These are phyloP conservation scores for Entophlyctis helioformis DNA, from an alignment of 192 early-diverging fungal genomes.

Conservation along the genomic window DNA sequence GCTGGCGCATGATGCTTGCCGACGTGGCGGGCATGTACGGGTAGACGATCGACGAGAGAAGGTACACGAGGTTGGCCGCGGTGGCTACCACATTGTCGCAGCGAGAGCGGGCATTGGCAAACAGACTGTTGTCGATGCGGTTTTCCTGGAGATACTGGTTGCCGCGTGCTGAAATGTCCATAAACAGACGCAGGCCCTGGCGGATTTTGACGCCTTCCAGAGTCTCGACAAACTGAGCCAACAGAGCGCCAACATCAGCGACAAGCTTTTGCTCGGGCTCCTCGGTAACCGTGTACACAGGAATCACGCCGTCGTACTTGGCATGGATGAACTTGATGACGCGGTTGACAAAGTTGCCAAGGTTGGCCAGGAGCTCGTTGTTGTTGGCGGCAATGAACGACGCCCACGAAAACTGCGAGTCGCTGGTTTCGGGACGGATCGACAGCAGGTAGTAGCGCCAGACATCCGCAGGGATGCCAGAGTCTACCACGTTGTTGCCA, in stretches of 20 bases:
- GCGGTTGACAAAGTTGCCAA: conserved; percentile 97
- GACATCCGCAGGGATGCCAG: conserved; percentile 79
- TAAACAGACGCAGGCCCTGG: conserved; percentile 65
- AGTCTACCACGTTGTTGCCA: conserved; percentile 87
- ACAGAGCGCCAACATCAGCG: conserved; percentile 67
- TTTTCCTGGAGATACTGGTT: conserved; percentile 93
- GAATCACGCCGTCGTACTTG: conserved; percentile 85
- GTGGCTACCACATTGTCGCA: conserved; percentile 81
- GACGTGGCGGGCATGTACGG: conserved; percentile 90
- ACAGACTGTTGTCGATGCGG: conserved; percentile 82
- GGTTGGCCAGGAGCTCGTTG: conserved; percentile 84
- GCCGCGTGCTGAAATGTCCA: conserved; percentile 90
- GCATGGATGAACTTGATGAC: conserved; percentile 83
- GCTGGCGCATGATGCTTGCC: conserved; percentile 64
- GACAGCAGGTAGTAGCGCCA: conserved; percentile 96
- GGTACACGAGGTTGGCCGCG: conserved; percentile 79
- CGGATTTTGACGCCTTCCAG: conserved; percentile 81
- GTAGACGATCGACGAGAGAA: conserved; percentile 72
- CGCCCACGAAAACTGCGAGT: conserved; percentile 87
- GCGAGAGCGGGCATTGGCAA: conserved; percentile 55
- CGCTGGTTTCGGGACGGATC: conserved; percentile 83
- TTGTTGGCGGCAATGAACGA: conserved; percentile 93
- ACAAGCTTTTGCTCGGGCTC: conserved; percentile 59
- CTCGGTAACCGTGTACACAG: conserved; percentile 37
- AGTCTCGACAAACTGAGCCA: conserved; percentile 62